Percentiles rank a stretch among this genome's conserved stretches.
Conservation (phyloP, 169 alveolate genomes). For the Perkinsus olseni region DNA sequence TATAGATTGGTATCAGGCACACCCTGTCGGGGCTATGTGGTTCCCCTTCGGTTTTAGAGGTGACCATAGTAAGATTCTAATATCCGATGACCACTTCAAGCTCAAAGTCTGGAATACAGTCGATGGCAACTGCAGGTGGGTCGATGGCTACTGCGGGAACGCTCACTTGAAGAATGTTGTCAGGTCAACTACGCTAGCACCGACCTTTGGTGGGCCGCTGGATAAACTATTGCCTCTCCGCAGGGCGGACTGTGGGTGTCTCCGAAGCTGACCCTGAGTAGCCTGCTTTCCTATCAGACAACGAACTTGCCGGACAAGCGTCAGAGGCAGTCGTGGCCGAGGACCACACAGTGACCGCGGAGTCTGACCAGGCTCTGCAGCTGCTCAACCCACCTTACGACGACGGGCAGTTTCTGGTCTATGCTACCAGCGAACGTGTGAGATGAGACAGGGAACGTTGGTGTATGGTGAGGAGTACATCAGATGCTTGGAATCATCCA, state of each 20-base stretch:
- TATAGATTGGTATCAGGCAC: neutral
- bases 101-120: constrained; percentile 31
- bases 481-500: constrained; percentile 59
- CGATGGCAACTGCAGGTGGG: constrained; percentile 24
- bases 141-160: neutral
- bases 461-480: neutral
- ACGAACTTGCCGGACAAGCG: neutral
- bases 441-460: neutral
- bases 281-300: neutral
- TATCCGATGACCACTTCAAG: constrained; percentile 17
- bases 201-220: constrained; percentile 72
- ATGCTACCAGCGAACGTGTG: constrained; percentile 60
- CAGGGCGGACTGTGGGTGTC: neutral
- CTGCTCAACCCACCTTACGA: neutral
- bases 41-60: neutral
- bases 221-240: constrained; percentile 20
- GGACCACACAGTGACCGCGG: neutral
- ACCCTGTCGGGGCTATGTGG: constrained; percentile 12
- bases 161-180: neutral
- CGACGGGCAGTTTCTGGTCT: constrained; percentile 46
- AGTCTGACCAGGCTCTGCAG: too few species aligned
- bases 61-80: constrained; percentile 17
- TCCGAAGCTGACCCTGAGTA: neutral
- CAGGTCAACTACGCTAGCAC: constrained; percentile 61
- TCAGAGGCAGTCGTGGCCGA: neutral